Evolutionary conservation across 495 filamentous ascomycete genomes (phyloP), one percentile per base, ranked within the genome.

Genomic region (Hypoxylon perforatum): DNA sequence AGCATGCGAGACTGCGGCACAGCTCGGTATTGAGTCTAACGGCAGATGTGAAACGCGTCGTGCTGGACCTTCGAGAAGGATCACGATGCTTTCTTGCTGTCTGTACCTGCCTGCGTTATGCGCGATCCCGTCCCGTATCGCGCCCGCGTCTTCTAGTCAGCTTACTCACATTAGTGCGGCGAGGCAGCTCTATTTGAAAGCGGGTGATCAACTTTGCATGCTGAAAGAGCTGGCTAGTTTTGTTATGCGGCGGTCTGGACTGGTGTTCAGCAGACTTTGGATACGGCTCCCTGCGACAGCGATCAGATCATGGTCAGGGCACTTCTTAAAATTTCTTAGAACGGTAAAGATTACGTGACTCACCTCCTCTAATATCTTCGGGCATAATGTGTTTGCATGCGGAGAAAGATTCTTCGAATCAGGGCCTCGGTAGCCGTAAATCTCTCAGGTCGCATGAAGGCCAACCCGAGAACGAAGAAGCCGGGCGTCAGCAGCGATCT

Each of bases 141-240:
- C 17, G 30, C n/a, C 44, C 22, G 15, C 25, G 50, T 47, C 33
- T 36, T 12, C 57, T 21, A 53, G 33, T 63, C 64, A 62, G 64
- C 58, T 67, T 61, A 67, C 57, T 67, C 51, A 57, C 35, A 38
- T 53, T 42, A 8, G 57, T 50, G 45, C 38, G 23, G 52, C n/a
- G n/a, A 38, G 21, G 30, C 5, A 44, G 25, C 25, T 28, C 8
- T 28, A 28, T 3, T 44, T 36, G 19, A 12, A n/a, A 23, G 19
- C 44, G 38, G 15, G 35, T 50, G 51, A 57, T 45, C 60, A 55
- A 14, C 42, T 55, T 22, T 39, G 35, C 46, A 48, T 39, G 10
- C 28, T 23, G 12, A 30, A 48, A 9, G n/a, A 63, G 23, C n/a
- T 10, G 33, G 2, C 12, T 15, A 52, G 28, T 28, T n/a, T 41